Evolutionary conservation across 176 grass and related monocot genomes (phyloP), one percentile per base, ranked within the genome.

Genomic region (Triticum urartu): DNA sequence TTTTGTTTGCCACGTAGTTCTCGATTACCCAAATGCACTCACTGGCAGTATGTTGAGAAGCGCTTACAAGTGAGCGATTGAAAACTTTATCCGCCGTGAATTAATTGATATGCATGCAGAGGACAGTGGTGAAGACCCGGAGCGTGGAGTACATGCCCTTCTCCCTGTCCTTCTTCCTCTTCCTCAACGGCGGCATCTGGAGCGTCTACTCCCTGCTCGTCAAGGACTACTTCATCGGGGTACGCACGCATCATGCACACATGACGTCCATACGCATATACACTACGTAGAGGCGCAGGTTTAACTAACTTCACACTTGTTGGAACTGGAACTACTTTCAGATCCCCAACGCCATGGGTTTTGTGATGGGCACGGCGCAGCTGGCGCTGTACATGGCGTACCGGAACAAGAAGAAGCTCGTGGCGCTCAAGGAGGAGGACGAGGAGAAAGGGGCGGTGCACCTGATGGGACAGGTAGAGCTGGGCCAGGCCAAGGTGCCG

Each of bases 71-170:
- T 33, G 79, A 48, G 12, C 0, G 7, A 67, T 5, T 20, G 20
- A 15, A 52, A 52, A 81, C 17, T 24, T 24, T 59, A n/a, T 1
- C 12, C 5, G 33, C 6, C 4, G 1, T 20, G 73, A 24, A 14
- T 7, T 38, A 7, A 38, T 26, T 81, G 17, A 64, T 61, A 22
- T 50, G 72, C 15, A 42, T 88, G 81, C 87, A 97, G 94, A 73
- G 58, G 82, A 87, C 86, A 0, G 89, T 97, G 52, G 85, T 94
- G 61, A 90, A 81, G 43, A 94, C 77, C 0, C 84, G 30, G 86
- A 97, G 92, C 64, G 90, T 94, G 68, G 90, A 97, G 81, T 97
- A 90, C 90, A 97, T 97, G 94, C 94, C 92, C 13, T 97, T 97
- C 83, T 89, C 71, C 15, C 87, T 97, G 3, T 97, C 94, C 28